phyloP scores from a whole-genome alignment of 2,329 filamentous ascomycete species.

The Pseudopyrenochaeta lycopersici region DNA sequence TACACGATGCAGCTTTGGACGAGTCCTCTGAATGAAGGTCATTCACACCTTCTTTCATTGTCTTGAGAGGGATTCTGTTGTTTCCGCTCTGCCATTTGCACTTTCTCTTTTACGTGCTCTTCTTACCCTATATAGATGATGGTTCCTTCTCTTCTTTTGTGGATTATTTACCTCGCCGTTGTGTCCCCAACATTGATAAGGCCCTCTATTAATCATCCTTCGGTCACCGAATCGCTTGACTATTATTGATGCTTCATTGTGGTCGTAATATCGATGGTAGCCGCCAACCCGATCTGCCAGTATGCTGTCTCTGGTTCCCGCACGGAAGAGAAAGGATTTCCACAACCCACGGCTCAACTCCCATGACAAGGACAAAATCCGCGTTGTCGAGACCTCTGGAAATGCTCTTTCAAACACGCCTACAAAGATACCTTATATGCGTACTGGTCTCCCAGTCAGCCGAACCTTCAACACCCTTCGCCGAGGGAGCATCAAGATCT shows the following conservation, averaged over 20 bases:
- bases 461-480: conserved; percentile 41
- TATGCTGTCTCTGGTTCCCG: conserved; percentile 44
- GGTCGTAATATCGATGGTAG: not conserved
- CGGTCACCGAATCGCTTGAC: not conserved
- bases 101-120: not conserved
- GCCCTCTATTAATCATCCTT: not conserved
- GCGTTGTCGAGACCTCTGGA: conserved; percentile 39
- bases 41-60: too few species aligned
- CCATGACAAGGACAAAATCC: conserved; percentile 44
- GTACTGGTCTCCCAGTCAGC: conserved; percentile 25
- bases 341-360: conserved; percentile 26
- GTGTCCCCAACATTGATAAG: too few species aligned
- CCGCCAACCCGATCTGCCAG: conserved; percentile 4
- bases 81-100: too few species aligned
- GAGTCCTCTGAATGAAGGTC: too few species aligned
- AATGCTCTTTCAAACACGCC: conserved; percentile 9
- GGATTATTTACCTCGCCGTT: too few species aligned
- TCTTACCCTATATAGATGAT: not conserved
- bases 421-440: conserved; percentile 20
- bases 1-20: too few species aligned
- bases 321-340: conserved; percentile 43
- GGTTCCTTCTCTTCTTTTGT: not conserved
- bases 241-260: conserved; percentile 7
- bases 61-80: too few species aligned
- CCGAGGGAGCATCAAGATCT: conserved; percentile 41